Conservation (phyloP, 208 protist genomes). For the Acanthamoeba rhysodes region DNA sequence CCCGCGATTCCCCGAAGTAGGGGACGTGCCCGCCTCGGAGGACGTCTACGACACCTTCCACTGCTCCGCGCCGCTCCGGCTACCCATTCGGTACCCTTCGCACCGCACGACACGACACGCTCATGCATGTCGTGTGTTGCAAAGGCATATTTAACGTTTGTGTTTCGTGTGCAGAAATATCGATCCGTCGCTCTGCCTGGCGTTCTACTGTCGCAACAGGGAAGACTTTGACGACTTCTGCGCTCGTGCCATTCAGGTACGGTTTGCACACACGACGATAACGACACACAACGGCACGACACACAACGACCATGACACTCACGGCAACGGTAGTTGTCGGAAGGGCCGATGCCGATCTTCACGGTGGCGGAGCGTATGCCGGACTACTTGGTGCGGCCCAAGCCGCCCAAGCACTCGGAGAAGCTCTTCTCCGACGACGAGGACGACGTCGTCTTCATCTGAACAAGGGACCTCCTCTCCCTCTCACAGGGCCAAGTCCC, state of each 20-base stretch:
- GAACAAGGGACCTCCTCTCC: neutral
- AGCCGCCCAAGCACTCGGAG: slow-evolving; percentile 39
- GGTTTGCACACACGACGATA: neutral
- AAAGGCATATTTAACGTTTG: neutral
- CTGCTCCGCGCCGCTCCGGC: slow-evolving; percentile 13
- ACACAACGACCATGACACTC: neutral
- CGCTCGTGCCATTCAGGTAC: slow-evolving; percentile 9
- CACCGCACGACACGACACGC: neutral
- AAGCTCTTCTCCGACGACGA: slow-evolving; percentile 64
- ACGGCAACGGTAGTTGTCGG: neutral
- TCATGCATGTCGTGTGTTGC: neutral
- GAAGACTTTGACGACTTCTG: slow-evolving; percentile 65
- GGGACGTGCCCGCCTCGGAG: neutral
- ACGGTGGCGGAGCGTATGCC: neutral
- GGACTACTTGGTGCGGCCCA: neutral
- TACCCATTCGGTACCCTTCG: neutral
- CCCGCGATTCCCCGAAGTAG: neutral
- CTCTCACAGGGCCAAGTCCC: too few relatives aligned
- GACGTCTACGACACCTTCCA: slow-evolving; percentile 46
- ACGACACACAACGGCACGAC: neutral
- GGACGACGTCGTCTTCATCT: slow-evolving; percentile 63
- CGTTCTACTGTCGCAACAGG: slow-evolving; percentile 50
- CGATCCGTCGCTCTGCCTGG: slow-evolving; percentile 51
- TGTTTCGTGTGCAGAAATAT: neutral
- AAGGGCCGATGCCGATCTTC: slow-evolving; percentile 16